Base-by-base conservation (phyloP, 1,139 yeast species). In the Magnusiomyces ingens region DNA sequence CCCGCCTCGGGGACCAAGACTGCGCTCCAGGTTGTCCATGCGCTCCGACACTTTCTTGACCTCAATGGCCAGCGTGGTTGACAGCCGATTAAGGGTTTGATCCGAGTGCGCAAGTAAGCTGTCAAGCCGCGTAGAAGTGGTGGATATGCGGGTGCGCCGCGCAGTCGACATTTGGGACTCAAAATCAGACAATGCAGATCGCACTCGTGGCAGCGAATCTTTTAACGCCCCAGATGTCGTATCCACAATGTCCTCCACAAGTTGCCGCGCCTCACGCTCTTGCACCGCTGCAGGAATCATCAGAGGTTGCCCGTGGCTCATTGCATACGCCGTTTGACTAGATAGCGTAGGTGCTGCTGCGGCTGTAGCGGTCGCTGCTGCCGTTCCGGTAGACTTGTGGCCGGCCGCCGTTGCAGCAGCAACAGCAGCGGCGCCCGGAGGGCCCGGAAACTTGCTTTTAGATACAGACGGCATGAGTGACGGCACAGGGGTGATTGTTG, bases 41-140 rank as follows among this genome's bases (percentile, higher is more conserved):
- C 82, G 76, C 64, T 87, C 95, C 51, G 79, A 79, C n/a, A 86
- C 72, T 58, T 82, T 80, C 54, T 95, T 74, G 44, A 87, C 71
- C 61, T 86, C 88, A 52, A 88, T 70, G 35, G 90, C 80, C 51
- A 88, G 71, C 0, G 94, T 84, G 0, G 96, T 89, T 67, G 85
- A 87, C 57, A 89, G 84, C 64, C 87, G 95, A 59, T 93, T 86
- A 55, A 85, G 79, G 21, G 87, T 78, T 58, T 95, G 74, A 67
- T 89, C 96, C 53, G 91, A 82, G 46, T 78, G 75, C 21, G 85
- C 80, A 44, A 89, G 73, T n/a, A 54, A 42, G 26, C 29, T 37
- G 29, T 54, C 57, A 29, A 54, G 45, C 10, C 57, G 55, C 1
- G 52, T 48, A 1, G 55, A 49, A 3, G 57, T 54, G 4, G 50